phyloP scores from a whole-genome alignment of 495 filamentous ascomycete genomes.

The Sphaerosporella brunnea region DNA sequence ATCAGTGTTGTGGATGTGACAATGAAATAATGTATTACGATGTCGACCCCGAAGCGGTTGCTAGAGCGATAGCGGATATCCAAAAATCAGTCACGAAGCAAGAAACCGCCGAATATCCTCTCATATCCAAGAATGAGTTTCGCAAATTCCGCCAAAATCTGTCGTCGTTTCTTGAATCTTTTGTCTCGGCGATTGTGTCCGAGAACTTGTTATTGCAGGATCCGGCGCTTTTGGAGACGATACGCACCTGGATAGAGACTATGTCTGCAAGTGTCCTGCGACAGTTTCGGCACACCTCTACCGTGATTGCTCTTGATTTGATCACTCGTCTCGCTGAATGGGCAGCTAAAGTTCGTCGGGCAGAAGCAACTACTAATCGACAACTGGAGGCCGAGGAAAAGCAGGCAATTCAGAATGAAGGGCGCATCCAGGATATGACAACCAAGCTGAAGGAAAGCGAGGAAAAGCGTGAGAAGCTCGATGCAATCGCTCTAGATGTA shows the following conservation, averaged over 20 bases:
- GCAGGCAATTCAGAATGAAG: constrained; percentile 42
- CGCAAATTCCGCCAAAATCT: constrained; percentile 57
- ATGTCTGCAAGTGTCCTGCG: constrained; percentile 70
- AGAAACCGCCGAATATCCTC: constrained; percentile 76
- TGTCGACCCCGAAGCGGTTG: constrained; percentile 58
- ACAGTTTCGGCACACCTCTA: constrained; percentile 85
- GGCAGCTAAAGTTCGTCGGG: constrained; percentile 44
- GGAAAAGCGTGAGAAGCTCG: constrained; percentile 42
- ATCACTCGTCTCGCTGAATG: constrained; percentile 49
- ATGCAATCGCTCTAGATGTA: constrained; percentile 55
- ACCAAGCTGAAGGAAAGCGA: constrained; percentile 46
- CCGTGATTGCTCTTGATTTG: constrained; percentile 58
- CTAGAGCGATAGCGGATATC: constrained; percentile 45
- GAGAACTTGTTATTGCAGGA: constrained; percentile 60
- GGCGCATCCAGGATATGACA: constrained; percentile 47
- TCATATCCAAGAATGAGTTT: constrained; percentile 59
- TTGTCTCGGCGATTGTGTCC: constrained; percentile 57
- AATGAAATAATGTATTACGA: constrained; percentile 55
- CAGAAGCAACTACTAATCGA: constrained; percentile 52
- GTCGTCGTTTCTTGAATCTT: constrained; percentile 54
- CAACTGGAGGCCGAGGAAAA: constrained; percentile 72
- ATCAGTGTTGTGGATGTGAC: constrained; percentile 51
- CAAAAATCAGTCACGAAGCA: constrained; percentile 48
- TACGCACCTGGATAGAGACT: constrained; percentile 65
- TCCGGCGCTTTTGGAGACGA: constrained; percentile 57